These are phyloP conservation scores for Hanseniaspora hatyaiensis DNA, from an alignment of 805 yeast genomes.

Conservation along the genomic window DNA sequence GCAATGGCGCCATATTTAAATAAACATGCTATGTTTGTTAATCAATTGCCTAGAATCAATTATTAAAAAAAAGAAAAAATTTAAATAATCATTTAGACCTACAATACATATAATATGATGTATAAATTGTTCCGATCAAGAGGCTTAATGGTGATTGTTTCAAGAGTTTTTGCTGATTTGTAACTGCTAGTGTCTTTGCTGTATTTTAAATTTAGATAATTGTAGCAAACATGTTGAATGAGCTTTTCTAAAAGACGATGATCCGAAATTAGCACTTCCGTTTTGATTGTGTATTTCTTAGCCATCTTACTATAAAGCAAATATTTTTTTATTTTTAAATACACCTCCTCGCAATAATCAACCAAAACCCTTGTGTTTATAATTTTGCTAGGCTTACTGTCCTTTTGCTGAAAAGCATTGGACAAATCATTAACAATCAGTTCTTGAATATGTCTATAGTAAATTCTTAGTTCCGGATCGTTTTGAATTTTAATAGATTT, in stretches of 20 bases:
- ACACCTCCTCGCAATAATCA: not conserved
- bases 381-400: not conserved
- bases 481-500: too few species aligned
- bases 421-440: not conserved
- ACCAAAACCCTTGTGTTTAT: not conserved
- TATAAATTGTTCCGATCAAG: not conserved
- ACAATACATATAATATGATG: not conserved
- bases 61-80: too few species aligned
- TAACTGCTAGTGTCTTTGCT: not conserved
- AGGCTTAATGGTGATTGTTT: too few species aligned
- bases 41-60: too few species aligned
- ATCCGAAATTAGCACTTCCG: not conserved
- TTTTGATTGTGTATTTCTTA: not conserved
- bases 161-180: not conserved
- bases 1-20: too few species aligned
- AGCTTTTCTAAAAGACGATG: not conserved
- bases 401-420: not conserved
- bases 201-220: not conserved
- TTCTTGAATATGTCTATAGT: not conserved
- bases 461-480: not conserved
- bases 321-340: not conserved
- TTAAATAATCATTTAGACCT: too few species aligned
- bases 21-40: too few species aligned
- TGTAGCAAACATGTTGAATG: constrained; percentile 9
- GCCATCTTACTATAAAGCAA: not conserved